Percentiles rank a stretch among this genome's conserved stretches.
These are phyloP conservation scores for Aspergillus fischeri DNA, from an alignment of 2,329 filamentous ascomycete genomes.

Conservation along the genomic window DNA sequence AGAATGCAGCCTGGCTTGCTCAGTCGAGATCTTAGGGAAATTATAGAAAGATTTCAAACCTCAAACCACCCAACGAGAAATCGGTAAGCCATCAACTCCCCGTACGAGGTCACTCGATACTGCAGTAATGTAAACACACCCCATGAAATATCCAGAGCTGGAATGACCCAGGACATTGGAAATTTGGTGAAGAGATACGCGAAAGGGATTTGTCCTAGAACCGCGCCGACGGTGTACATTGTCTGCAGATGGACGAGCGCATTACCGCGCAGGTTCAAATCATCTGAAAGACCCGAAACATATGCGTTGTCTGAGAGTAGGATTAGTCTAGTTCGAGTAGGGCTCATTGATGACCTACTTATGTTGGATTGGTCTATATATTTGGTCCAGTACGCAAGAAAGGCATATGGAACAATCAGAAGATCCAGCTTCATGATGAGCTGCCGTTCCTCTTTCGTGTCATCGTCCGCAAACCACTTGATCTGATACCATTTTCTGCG, in stretches of 20 bases:
- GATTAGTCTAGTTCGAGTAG: neutral
- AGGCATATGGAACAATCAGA: slow-evolving; percentile 54
- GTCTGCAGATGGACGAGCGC: slow-evolving; percentile 55
- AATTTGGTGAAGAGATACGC: slow-evolving; percentile 47
- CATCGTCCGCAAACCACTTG: slow-evolving; percentile 49
- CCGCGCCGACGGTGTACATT: slow-evolving; percentile 50
- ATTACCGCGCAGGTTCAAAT: slow-evolving; percentile 50
- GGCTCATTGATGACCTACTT: slow-evolving; percentile 32
- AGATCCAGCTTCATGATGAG: slow-evolving; percentile 55
- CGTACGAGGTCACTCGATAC: slow-evolving; percentile 47
- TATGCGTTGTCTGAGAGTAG: slow-evolving; percentile 49
- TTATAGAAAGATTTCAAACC: slow-evolving; percentile 14
- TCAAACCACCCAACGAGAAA: slow-evolving; percentile 56
- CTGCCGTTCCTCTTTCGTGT: slow-evolving; percentile 48
- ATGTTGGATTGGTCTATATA: slow-evolving; percentile 55
- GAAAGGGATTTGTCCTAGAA: slow-evolving; percentile 51
- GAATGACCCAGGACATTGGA: slow-evolving; percentile 50
- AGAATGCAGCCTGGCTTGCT: slow-evolving; percentile 30
- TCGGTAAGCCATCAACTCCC: slow-evolving; percentile 51
- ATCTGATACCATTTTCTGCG: slow-evolving; percentile 21
- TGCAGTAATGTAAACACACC: slow-evolving; percentile 56
- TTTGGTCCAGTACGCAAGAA: slow-evolving; percentile 55
- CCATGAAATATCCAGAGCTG: slow-evolving; percentile 52
- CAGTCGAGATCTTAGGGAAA: too few species aligned
- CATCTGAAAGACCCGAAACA: slow-evolving; percentile 52